A percentile compares a stretch with the other conserved stretches of the same genome.
Conservation (phyloP, 805 yeast species). For the Metschnikowia gelsemii region DNA sequence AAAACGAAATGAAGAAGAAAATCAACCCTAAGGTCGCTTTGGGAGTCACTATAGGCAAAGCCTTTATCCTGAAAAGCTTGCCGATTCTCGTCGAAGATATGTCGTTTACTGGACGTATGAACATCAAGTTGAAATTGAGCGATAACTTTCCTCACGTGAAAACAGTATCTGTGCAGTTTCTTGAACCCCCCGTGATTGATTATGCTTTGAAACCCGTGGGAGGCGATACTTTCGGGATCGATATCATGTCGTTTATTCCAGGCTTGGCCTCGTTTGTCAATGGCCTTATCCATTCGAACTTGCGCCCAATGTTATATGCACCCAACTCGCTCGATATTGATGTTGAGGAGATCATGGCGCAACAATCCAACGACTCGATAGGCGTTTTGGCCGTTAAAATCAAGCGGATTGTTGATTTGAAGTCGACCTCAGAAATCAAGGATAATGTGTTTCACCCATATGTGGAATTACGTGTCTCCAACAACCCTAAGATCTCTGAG, state of each 20-base stretch:
- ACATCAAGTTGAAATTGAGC: slow-evolving; percentile 58
- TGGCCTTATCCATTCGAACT: slow-evolving; percentile 62
- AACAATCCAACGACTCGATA: slow-evolving; percentile 61
- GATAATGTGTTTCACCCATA: slow-evolving; percentile 53
- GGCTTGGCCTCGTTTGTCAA: slow-evolving; percentile 75
- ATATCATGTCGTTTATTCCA: slow-evolving; percentile 80
- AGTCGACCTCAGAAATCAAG: slow-evolving; percentile 41
- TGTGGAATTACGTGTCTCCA: slow-evolving; percentile 40
- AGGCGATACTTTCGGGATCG: slow-evolving; percentile 84
- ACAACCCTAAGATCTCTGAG: slow-evolving; percentile 45
- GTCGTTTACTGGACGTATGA: slow-evolving; percentile 70
- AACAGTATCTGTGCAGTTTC: slow-evolving; percentile 64
- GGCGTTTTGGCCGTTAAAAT: slow-evolving; percentile 69
- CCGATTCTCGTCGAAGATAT: slow-evolving; percentile 82
- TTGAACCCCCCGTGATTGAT: slow-evolving; percentile 78
- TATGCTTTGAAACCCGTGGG: slow-evolving; percentile 83
- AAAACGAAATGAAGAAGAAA: slow-evolving; percentile 64
- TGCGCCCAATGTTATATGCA: slow-evolving; percentile 77
- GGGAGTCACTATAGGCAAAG: slow-evolving; percentile 80
- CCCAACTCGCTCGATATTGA: slow-evolving; percentile 78
- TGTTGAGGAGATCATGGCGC: slow-evolving; percentile 68
- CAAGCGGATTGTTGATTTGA: slow-evolving; percentile 51
- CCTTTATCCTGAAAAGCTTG: slow-evolving; percentile 69
- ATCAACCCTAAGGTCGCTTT: slow-evolving; percentile 78
- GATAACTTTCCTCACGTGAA: slow-evolving; percentile 77